These are phyloP conservation scores for Eurotiales sp. DNA, from an alignment of 2,329 filamentous ascomycete genomes.

Conservation along the genomic window DNA sequence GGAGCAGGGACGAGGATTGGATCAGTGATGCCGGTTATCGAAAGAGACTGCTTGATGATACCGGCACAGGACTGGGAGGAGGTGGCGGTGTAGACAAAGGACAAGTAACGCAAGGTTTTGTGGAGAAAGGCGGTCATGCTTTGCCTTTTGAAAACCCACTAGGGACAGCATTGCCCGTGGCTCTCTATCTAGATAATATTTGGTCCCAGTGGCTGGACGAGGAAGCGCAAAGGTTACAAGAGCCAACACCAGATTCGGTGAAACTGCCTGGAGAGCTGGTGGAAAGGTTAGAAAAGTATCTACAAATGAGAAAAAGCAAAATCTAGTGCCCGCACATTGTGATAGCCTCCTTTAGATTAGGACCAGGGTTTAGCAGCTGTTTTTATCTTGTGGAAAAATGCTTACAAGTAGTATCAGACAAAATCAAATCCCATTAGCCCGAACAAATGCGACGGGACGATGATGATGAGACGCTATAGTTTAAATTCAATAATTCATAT, in stretches of 20 bases:
- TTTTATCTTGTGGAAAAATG: no score
- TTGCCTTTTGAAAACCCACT: conserved; percentile 11
- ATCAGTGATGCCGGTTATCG: conserved; percentile 9
- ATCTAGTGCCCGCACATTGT: no score
- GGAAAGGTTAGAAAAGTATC: conserved; percentile 7
- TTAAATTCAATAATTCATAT: no score
- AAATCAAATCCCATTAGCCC: no score
- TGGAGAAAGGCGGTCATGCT: conserved; percentile 7
- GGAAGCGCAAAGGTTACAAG: not conserved
- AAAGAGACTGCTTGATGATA: conserved; percentile 5
- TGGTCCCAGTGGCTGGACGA: conserved; percentile 6
- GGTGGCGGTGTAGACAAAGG: conserved; percentile 1
- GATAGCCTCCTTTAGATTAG: no score
- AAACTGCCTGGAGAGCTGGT: conserved; percentile 7
- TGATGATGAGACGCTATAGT: no score
- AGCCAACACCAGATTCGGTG: conserved; percentile 4
- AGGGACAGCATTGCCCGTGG: conserved; percentile 7
- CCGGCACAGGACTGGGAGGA: conserved; percentile 7
- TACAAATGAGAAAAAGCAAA: not conserved
- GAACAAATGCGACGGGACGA: no score
- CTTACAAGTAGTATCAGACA: no score
- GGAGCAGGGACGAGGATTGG: conserved; percentile 8
- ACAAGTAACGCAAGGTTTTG: conserved; percentile 6
- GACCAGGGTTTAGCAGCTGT: no score
- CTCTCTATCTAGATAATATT: conserved; percentile 2